Evolutionary conservation across 352 stramenopile genomes (phyloP).

Genomic region (Phytopythium kandeliae): DNA sequence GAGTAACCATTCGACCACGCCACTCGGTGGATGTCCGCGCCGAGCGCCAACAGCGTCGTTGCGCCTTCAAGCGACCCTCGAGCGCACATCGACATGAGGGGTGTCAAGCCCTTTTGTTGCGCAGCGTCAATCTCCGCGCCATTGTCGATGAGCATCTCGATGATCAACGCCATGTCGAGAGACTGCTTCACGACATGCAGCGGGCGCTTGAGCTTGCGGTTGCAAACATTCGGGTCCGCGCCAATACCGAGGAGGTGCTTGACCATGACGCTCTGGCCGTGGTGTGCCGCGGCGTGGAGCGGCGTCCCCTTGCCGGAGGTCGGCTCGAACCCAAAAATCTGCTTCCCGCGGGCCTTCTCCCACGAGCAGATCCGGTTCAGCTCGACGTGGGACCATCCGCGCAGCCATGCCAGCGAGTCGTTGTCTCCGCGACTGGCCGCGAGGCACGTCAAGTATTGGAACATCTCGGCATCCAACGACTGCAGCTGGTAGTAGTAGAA

Average conservation of each 20-base stretch:
- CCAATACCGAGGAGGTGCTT: constrained; percentile 51
- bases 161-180: constrained; percentile 55
- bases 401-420: constrained; percentile 57
- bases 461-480: constrained; percentile 71
- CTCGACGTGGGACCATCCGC: constrained; percentile 37
- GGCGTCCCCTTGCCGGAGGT: constrained; percentile 43
- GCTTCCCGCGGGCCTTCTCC: constrained; percentile 64
- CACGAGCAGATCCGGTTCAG: constrained; percentile 65
- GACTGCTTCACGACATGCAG: constrained; percentile 59
- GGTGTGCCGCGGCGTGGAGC: constrained; percentile 57
- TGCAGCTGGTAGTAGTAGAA: constrained; percentile 85
- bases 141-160: constrained; percentile 48
- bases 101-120: constrained; percentile 67
- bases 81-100: constrained; percentile 72
- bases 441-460: constrained; percentile 70
- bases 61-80: constrained; percentile 59
- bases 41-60: constrained; percentile 61
- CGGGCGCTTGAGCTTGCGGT: constrained; percentile 50
- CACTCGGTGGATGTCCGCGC: constrained; percentile 49
- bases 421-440: constrained; percentile 63
- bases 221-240: constrained; percentile 50
- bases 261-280: constrained; percentile 56
- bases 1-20: constrained; percentile 79
- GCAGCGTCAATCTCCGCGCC: constrained; percentile 53
- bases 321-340: constrained; percentile 64